Evolutionary conservation across 2,329 filamentous ascomycete species (phyloP), one percentile per base, ranked within the genome.

Genomic region (Periconia sp.): DNA sequence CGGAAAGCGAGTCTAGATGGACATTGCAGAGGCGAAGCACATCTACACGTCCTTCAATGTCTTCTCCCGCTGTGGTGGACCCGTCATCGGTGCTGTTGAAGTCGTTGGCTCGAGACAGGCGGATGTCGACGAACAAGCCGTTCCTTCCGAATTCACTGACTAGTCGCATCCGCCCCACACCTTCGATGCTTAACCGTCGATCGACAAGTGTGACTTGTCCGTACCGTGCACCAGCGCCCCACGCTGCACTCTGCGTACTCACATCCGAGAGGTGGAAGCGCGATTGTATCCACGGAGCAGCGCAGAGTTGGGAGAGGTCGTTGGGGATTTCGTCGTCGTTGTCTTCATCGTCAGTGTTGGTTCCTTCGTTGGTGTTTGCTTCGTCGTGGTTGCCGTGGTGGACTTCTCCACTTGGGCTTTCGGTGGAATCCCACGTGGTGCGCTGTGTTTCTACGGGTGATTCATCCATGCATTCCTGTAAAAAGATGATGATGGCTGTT

Each of bases 161-260:
- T 20, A 74, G 71, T 54, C 80, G 81, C 48, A 84, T 72, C 8
- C 82, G 75, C 53, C 81, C 82, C 27, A 77, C 76, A 0, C 66
- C 57, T 0, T 62, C 57, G 44, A 83, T 68, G 9, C 68, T 62
- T 10, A 84, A 63, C 2, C 75, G 66, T 14, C 68, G 71, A 52
- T 82, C 80, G 1, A 84, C 57, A 17, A 85, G 71, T 1, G 76
- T 82, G 14, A 73, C 73, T 0, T 81, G 83, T 11, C 82, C 82
- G 57, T 84, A 84, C 30, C 68, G 65, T 0, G 71, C 71, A 40
- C 74, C 66, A 81, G 23, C 23, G 23, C 23, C 23, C 23, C 23
- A 27, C 5, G 23, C 23, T 8, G 81, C 84, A 46, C 74, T 66
- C 6, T 60, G 59, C 0, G 60, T 55, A 30, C 73, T 69, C 2